A percentile compares a stretch with the other conserved stretches of the same genome.
These are phyloP conservation scores for Albatrellus ellisii DNA, from an alignment of 768 basidiomycete species.

Conservation along the genomic window DNA sequence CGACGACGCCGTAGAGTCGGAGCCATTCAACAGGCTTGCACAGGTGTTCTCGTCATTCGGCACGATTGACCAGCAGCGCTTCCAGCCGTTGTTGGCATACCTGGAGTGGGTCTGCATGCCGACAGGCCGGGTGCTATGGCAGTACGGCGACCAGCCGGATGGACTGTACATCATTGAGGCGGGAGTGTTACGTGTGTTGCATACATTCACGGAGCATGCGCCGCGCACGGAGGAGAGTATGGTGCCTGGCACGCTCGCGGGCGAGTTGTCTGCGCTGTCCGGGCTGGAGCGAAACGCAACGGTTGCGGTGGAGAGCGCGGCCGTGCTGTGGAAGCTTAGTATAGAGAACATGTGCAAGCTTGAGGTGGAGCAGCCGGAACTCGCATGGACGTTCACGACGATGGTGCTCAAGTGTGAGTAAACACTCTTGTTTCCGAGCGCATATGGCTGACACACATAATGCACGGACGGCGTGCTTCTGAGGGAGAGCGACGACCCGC, in stretches of 20 bases:
- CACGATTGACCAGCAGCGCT: conserved; percentile 38
- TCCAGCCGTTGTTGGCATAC: conserved; percentile 54
- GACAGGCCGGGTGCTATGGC: conserved; percentile 58
- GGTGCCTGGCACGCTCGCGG: conserved; percentile 88
- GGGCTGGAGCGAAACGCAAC: conserved; percentile 74
- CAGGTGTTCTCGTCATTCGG: conserved; percentile 74
- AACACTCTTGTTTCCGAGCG: too few relatives aligned
- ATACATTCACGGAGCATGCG: conserved; percentile 57
- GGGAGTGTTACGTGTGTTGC: conserved; percentile 75
- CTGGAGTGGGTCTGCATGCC: conserved; percentile 49
- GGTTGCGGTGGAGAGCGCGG: conserved; percentile 65
- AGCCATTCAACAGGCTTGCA: conserved; percentile 58
- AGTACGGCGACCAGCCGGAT: conserved; percentile 60
- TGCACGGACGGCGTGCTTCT: conserved; percentile 69
- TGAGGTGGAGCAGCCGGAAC: too few relatives aligned
- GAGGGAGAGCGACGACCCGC: conserved; percentile 48
- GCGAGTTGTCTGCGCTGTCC: conserved; percentile 79
- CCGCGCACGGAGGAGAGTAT: conserved; percentile 74
- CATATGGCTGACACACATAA: too few relatives aligned
- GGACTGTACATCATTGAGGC: conserved; percentile 84
- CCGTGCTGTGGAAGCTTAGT: too few relatives aligned
- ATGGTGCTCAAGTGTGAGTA: too few relatives aligned
- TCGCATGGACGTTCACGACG: too few relatives aligned
- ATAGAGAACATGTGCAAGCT: too few relatives aligned
- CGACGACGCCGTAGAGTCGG: too few relatives aligned